These are phyloP conservation scores for Cordia subcordata DNA, from an alignment of 257 asterid species.

Conservation along the genomic window DNA sequence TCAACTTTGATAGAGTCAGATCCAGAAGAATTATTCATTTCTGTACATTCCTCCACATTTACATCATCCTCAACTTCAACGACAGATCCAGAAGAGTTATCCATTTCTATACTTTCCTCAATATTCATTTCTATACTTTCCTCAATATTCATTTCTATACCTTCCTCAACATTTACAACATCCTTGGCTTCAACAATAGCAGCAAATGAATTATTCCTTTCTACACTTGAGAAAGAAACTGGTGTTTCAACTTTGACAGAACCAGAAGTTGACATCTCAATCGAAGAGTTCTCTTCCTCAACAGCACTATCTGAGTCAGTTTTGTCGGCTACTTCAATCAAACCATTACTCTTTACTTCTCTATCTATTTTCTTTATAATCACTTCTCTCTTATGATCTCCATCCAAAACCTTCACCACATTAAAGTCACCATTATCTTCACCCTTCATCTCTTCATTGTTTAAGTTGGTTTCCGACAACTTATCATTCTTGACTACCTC, in stretches of 20 bases:
- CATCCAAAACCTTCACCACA: slow-evolving; percentile 31
- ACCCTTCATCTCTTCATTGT: slow-evolving; percentile 22
- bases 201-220: not conserved
- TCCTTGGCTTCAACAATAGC: not conserved
- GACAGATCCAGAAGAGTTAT: slow-evolving; percentile 2
- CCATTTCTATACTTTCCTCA: slow-evolving; percentile 1
- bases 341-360: slow-evolving; percentile 15
- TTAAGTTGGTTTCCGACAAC: slow-evolving; percentile 28
- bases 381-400: slow-evolving; percentile 26
- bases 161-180: slow-evolving; percentile 2
- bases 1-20: not conserved
- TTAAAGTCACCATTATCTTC: slow-evolving; percentile 22
- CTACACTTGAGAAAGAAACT: slow-evolving; percentile 11
- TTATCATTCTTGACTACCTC: slow-evolving; percentile 35
- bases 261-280: slow-evolving; percentile 22
- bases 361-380: slow-evolving; percentile 20
- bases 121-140: not conserved
- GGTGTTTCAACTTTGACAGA: slow-evolving; percentile 19
- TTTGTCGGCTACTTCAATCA: slow-evolving; percentile 20
- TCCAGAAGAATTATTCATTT: not conserved
- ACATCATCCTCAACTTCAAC: slow-evolving; percentile 12
- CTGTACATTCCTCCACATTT: slow-evolving; percentile 7
- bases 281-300: slow-evolving; percentile 20
- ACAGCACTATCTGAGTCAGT: slow-evolving; percentile 18
- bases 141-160: not conserved